phyloP scores from a whole-genome alignment of 2,329 filamentous ascomycete genomes.

The Ophiostoma sp. region DNA sequence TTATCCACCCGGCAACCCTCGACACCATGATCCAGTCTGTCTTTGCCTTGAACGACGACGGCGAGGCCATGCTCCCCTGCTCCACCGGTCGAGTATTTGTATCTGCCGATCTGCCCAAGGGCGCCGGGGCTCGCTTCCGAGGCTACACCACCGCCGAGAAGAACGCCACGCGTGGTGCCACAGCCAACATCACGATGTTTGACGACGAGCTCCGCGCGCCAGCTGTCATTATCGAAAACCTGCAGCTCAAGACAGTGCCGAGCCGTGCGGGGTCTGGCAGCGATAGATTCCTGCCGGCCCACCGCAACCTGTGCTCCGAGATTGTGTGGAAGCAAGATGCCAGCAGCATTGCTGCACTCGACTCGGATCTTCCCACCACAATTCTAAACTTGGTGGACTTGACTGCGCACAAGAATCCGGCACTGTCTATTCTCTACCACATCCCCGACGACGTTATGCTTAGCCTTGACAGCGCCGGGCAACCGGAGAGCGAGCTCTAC shows the following conservation, averaged over 20 bases:
- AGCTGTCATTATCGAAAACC: slow-evolving; percentile 41
- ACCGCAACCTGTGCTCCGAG: slow-evolving; percentile 46
- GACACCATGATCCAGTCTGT: slow-evolving; percentile 52
- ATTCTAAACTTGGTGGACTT: slow-evolving; percentile 32
- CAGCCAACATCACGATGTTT: slow-evolving; percentile 42
- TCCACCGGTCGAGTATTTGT: slow-evolving; percentile 43
- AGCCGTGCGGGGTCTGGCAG: slow-evolving; percentile 27
- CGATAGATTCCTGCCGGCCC: slow-evolving; percentile 42
- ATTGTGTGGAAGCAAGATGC: slow-evolving; percentile 44
- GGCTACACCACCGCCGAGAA: slow-evolving; percentile 39
- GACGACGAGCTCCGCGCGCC: slow-evolving; percentile 33
- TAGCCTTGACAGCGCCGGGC: neutral
- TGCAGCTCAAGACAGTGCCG: slow-evolving; percentile 40
- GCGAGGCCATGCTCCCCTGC: slow-evolving; percentile 46
- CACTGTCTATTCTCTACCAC: slow-evolving; percentile 37
- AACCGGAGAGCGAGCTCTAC: neutral
- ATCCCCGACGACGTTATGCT: neutral
- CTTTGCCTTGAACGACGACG: slow-evolving; percentile 40
- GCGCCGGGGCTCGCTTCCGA: slow-evolving; percentile 35
- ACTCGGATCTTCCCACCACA: slow-evolving; percentile 14
- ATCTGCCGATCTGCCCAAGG: slow-evolving; percentile 36
- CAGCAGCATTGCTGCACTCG: slow-evolving; percentile 25
- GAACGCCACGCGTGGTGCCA: slow-evolving; percentile 36
- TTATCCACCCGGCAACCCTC: slow-evolving; percentile 54
- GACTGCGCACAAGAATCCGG: slow-evolving; percentile 39